A percentile compares a stretch with the other conserved stretches of the same genome.
These are phyloP conservation scores for Globisporangium apiculatum DNA, from an alignment of 352 stramenopile genomes.

Conservation along the genomic window DNA sequence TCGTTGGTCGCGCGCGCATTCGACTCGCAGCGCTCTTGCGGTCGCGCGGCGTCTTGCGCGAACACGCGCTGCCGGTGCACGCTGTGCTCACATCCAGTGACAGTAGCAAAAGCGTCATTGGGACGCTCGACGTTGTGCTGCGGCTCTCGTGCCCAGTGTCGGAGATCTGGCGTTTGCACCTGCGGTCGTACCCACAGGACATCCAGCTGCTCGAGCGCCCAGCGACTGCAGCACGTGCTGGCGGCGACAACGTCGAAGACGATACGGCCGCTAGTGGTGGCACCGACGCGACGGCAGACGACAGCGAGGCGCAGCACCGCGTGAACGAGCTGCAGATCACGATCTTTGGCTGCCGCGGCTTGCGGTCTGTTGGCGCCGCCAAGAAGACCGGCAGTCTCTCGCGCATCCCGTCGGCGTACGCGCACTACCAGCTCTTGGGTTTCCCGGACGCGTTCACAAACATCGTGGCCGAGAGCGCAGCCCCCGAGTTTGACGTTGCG, in stretches of 20 bases:
- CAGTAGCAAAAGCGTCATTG: constrained; percentile 33
- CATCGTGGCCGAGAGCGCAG: constrained; percentile 52
- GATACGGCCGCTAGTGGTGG: too few relatives aligned
- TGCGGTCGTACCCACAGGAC: constrained; percentile 86
- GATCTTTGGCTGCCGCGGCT: constrained; percentile 52
- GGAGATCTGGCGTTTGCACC: constrained; percentile 88
- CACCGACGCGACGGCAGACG: constrained; percentile 16
- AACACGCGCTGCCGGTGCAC: constrained; percentile 40
- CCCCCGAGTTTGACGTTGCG: constrained; percentile 72
- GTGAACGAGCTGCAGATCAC: constrained; percentile 68
- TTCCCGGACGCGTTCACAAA: constrained; percentile 88
- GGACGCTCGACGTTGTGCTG: constrained; percentile 76
- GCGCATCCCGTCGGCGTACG: constrained; percentile 64
- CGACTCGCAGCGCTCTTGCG: constrained; percentile 67
- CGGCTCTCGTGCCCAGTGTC: constrained; percentile 85
- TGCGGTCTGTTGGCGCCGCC: constrained; percentile 26
- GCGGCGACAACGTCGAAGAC: constrained; percentile 2
- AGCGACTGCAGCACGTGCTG: constrained; percentile 6
- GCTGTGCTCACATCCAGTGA: constrained; percentile 11
- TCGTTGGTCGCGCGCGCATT: constrained; percentile 67
- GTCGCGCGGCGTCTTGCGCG: constrained; percentile 70
- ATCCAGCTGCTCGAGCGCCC: constrained; percentile 34
- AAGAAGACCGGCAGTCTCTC: constrained; percentile 26
- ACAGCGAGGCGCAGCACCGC: constrained; percentile 10
- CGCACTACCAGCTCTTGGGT: constrained; percentile 87